Conservation (phyloP, 2,329 filamentous ascomycete genomes). For the Diaporthe destruens region DNA sequence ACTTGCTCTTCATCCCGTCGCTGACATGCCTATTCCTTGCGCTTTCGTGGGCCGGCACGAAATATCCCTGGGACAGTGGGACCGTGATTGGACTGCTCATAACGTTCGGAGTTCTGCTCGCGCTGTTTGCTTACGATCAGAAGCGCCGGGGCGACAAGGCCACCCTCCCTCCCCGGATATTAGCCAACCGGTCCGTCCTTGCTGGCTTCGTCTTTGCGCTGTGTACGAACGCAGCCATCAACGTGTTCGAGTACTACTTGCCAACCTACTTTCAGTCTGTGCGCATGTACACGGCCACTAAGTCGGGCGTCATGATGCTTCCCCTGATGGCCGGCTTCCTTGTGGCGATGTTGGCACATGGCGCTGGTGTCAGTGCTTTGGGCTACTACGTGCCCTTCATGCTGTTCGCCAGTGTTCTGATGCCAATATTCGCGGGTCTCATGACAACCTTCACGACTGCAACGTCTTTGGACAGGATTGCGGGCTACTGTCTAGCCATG, state of each 20-base stretch:
- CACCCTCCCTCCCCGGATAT: constrained; percentile 39
- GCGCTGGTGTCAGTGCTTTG: constrained; percentile 50
- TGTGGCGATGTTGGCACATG: constrained; percentile 52
- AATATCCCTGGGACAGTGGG: constrained; percentile 51
- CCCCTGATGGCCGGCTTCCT: constrained; percentile 53
- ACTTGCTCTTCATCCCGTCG: constrained; percentile 43
- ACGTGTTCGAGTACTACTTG: constrained; percentile 50
- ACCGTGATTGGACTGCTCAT: constrained; percentile 51
- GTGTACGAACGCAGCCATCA: constrained; percentile 42
- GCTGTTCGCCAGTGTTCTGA: constrained; percentile 25
- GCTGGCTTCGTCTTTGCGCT: constrained; percentile 51
- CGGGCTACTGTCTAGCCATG: constrained; percentile 38
- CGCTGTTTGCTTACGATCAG: constrained; percentile 50
- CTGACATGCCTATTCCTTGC: constrained; percentile 51
- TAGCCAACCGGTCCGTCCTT: constrained; percentile 48
- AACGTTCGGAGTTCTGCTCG: constrained; percentile 42
- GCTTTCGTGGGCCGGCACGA: constrained; percentile 55
- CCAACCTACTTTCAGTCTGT: constrained; percentile 58
- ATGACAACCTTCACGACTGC: constrained; percentile 35
- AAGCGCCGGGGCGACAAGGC: constrained; percentile 53
- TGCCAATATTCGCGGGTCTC: constrained; percentile 38
- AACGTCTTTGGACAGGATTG: constrained; percentile 1
- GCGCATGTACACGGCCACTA: constrained; percentile 48
- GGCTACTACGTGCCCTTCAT: constrained; percentile 40
- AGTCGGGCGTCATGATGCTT: constrained; percentile 52